phyloP scores from a whole-genome alignment of 768 basidiomycete genomes.

The Flagelloscypha sp. region DNA sequence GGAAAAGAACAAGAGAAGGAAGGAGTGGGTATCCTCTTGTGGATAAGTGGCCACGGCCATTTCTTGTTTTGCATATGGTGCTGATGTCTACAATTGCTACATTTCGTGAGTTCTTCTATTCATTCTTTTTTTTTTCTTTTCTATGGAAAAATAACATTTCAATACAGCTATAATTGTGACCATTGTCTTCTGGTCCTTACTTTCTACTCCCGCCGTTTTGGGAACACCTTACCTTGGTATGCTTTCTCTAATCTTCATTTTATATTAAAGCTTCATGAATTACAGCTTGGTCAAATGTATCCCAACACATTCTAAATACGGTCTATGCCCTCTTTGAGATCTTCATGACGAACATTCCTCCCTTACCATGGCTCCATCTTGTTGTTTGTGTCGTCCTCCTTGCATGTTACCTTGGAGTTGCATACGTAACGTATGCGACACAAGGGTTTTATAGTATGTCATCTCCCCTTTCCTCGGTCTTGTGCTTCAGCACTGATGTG shows the following conservation, averaged over 20 bases:
- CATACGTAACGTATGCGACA: slow-evolving; percentile 54
- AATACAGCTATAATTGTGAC: slow-evolving; percentile 35
- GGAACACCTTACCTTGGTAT: slow-evolving; percentile 27
- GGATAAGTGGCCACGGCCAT: slow-evolving; percentile 33
- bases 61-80: slow-evolving; percentile 33
- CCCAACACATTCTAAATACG: slow-evolving; percentile 31
- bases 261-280: not conserved
- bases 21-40: slow-evolving; percentile 26
- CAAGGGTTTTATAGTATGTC: slow-evolving; percentile 60
- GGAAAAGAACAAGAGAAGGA: slow-evolving; percentile 2
- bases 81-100: slow-evolving; percentile 29
- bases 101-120: slow-evolving; percentile 25
- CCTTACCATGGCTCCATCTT: slow-evolving; percentile 29
- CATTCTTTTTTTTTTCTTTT: not conserved
- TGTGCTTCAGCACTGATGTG: slow-evolving; percentile 3
- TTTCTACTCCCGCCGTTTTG: slow-evolving; percentile 31
- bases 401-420: slow-evolving; percentile 51
- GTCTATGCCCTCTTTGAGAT: slow-evolving; percentile 32
- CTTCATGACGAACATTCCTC: slow-evolving; percentile 23
- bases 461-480: too few relatives aligned
- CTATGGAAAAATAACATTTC: not conserved
- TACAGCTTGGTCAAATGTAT: slow-evolving; percentile 29
- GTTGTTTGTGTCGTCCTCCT: slow-evolving; percentile 38
- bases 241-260: too few relatives aligned
- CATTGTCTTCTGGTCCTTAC: slow-evolving; percentile 31